Conservation (phyloP, 179 eudicot species). For the Patellifolia procumbens region DNA sequence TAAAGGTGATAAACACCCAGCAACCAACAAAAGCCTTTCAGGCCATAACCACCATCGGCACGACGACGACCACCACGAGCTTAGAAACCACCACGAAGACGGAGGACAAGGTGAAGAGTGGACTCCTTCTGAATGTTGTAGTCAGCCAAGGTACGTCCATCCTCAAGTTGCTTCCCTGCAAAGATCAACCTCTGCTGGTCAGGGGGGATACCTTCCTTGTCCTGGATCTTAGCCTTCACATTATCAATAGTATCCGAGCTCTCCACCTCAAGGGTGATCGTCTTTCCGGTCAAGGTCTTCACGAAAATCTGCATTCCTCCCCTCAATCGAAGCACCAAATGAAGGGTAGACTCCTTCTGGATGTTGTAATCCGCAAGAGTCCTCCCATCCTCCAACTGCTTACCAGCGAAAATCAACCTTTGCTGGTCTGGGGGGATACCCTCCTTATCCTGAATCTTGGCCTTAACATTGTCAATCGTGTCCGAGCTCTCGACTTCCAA, state of each 20-base stretch:
- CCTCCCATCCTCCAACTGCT: constrained; percentile 7
- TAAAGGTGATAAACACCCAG: neutral
- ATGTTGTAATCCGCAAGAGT: constrained; percentile 13
- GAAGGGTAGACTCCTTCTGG: constrained; percentile 18
- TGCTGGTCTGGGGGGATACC: constrained; percentile 18
- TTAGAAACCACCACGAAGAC: constrained; percentile 21
- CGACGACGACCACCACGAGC: neutral
- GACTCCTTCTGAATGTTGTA: constrained; percentile 19
- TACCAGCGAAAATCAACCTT: constrained; percentile 10
- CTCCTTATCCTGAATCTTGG: constrained; percentile 10
- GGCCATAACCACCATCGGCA: neutral
- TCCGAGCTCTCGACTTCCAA: constrained; percentile 17
- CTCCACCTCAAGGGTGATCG: constrained; percentile 13
- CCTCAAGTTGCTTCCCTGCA: constrained; percentile 12
- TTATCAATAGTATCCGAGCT: constrained; percentile 11
- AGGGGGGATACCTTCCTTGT: constrained; percentile 17
- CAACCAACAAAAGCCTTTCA: too few species aligned
- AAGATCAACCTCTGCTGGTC: constrained; percentile 18
- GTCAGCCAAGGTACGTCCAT: constrained; percentile 12
- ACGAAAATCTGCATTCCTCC: constrained; percentile 18
- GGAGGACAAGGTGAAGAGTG: constrained; percentile 19
- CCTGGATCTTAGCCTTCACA: constrained; percentile 8
- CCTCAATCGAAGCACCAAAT: constrained; percentile 5
- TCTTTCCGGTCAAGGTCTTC: constrained; percentile 12
- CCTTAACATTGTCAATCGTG: constrained; percentile 11